Percentiles rank a stretch among this genome's conserved stretches.
Conservation (phyloP, 73 alveolate species). For the Strombidium stylifer region DNA sequence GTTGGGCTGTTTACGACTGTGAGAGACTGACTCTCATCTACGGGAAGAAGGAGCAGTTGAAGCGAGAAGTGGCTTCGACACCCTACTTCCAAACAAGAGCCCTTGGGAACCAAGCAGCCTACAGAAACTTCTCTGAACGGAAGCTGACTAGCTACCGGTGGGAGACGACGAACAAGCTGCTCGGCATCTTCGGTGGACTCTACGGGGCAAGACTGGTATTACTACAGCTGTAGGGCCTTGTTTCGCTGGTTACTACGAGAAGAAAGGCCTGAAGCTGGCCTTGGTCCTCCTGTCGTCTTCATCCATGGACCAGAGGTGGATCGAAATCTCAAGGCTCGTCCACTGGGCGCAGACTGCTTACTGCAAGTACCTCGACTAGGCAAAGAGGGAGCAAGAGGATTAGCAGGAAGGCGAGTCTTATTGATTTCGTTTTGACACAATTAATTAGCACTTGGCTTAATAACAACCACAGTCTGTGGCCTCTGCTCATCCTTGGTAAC, state of each 20-base stretch:
- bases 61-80: constrained; percentile 51
- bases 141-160: constrained; percentile 9
- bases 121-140: neutral
- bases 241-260: constrained; percentile 30
- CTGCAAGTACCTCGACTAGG: too few relatives aligned
- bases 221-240: constrained; percentile 54
- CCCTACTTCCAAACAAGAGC: neutral
- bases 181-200: constrained; percentile 7
- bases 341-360: too few relatives aligned
- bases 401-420: too few relatives aligned
- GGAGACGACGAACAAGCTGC: constrained; percentile 29
- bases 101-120: neutral
- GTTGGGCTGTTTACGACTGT: constrained; percentile 56
- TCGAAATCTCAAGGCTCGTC: constrained; percentile 22
- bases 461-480: too few relatives aligned
- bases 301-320: constrained; percentile 40
- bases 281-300: constrained; percentile 18
- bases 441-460: too few relatives aligned
- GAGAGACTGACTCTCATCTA: constrained; percentile 12
- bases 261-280: neutral
- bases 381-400: too few relatives aligned
- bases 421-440: too few relatives aligned
- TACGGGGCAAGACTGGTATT: constrained; percentile 44
- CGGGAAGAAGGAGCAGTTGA: constrained; percentile 45
- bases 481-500: too few relatives aligned